Evolutionary conservation across 352 stramenopile genomes (phyloP).

Genomic region (Pythium guiyangense): DNA sequence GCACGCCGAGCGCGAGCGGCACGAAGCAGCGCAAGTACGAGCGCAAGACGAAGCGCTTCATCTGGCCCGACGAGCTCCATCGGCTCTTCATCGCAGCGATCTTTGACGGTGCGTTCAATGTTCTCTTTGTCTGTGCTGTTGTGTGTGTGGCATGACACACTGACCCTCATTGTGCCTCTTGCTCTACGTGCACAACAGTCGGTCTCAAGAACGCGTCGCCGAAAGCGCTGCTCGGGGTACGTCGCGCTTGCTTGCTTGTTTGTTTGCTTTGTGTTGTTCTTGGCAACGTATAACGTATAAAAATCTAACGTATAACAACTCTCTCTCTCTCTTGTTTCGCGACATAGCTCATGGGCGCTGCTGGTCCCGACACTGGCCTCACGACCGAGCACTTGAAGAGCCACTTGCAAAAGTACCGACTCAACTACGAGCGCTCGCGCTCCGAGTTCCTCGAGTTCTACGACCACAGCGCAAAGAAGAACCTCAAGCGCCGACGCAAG

Average conservation of each 20-base stretch:
- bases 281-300: not conserved
- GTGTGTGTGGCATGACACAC: too few species aligned
- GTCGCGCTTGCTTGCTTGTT: not conserved
- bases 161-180: not conserved
- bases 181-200: conserved; percentile 31
- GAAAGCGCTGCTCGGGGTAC: conserved; percentile 71
- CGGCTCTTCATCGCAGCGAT: conserved; percentile 85
- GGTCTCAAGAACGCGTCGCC: conserved; percentile 85
- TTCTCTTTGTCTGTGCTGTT: not conserved
- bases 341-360: conserved; percentile 58
- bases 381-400: conserved; percentile 88
- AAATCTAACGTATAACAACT: conserved; percentile 3
- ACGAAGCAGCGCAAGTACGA: conserved; percentile 80
- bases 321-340: conserved; percentile 15
- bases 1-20: conserved; percentile 13
- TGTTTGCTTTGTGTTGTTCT: conserved; percentile 5
- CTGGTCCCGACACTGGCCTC: conserved; percentile 49
- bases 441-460: conserved; percentile 86
- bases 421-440: conserved; percentile 84
- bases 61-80: conserved; percentile 86
- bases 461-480: conserved; percentile 67
- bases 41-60: conserved; percentile 84
- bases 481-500: conserved; percentile 45
- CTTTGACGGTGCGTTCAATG: conserved; percentile 55
- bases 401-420: conserved; percentile 86